Evolutionary conservation across 306 rosid species (phyloP).

Genomic region (Sophora flavescens): DNA sequence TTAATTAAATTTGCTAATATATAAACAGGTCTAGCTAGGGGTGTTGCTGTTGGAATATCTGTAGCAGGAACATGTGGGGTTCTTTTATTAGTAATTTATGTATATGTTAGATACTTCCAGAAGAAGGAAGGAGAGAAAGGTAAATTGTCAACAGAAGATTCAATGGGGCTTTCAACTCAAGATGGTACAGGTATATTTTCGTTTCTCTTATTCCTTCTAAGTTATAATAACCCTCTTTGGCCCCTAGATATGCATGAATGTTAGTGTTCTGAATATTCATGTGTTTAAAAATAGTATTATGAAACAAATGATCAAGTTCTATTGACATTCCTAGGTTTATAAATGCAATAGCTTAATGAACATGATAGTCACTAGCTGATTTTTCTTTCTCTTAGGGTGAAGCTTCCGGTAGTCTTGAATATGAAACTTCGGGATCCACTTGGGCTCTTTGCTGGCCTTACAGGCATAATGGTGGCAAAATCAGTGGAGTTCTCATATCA

Average conservation of each 20-base stretch:
- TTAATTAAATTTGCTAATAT: conserved; percentile 48
- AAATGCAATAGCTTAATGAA: neutral
- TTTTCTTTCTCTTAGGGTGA: conserved; percentile 28
- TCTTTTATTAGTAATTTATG: conserved; percentile 51
- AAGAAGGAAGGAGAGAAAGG: conserved; percentile 53
- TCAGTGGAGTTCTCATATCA: conserved; percentile 80
- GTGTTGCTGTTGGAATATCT: conserved; percentile 63
- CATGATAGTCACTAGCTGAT: neutral
- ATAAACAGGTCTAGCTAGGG: conserved; percentile 65
- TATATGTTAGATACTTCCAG: conserved; percentile 53
- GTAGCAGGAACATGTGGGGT: conserved; percentile 66
- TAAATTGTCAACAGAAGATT: conserved; percentile 46
- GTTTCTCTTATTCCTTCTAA: conserved; percentile 26
- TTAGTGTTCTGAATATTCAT: neutral
- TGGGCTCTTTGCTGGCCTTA: conserved; percentile 50
- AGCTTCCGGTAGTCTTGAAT: conserved; percentile 52
- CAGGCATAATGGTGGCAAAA: conserved; percentile 69
- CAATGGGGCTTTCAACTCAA: conserved; percentile 57
- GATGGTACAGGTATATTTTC: conserved; percentile 51
- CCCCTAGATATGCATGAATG: conserved; percentile 1
- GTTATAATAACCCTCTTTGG: neutral
- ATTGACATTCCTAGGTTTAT: neutral
- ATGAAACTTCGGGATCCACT: conserved; percentile 60
- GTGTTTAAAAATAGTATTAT: neutral
- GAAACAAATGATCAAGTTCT: neutral